Conservation (phyloP, 441 rosid genomes). For the Jatropha podagrica region DNA sequence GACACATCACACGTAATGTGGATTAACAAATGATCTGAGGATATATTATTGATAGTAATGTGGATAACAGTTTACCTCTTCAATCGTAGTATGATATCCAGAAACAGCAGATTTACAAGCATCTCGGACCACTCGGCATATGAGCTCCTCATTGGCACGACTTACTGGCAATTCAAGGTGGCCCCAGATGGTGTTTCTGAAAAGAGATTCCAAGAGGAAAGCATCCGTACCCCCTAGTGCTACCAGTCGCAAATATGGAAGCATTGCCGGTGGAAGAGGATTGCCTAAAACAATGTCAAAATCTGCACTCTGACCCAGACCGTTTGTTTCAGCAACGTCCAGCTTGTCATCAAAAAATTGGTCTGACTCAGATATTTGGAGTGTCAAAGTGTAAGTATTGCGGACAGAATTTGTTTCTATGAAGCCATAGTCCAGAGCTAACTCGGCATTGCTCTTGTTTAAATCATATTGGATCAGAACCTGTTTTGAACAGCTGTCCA, state of each 20-base stretch:
- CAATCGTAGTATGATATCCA: conserved; percentile 61
- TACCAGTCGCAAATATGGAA: conserved; percentile 73
- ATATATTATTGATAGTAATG: neutral
- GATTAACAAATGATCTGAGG: neutral
- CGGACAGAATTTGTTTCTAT: conserved; percentile 63
- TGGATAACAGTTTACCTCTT: conserved; percentile 55
- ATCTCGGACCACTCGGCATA: conserved; percentile 70
- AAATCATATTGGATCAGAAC: conserved; percentile 82
- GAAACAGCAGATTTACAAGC: conserved; percentile 91
- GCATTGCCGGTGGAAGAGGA: conserved; percentile 70
- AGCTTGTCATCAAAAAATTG: conserved; percentile 78
- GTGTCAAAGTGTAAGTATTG: conserved; percentile 67
- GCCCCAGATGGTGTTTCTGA: conserved; percentile 80
- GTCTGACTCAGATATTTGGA: conserved; percentile 69
- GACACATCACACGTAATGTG: neutral
- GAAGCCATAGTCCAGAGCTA: conserved; percentile 92
- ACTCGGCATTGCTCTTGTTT: conserved; percentile 83
- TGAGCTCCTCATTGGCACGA: conserved; percentile 75
- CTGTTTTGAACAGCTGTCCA: conserved; percentile 36
- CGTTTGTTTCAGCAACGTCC: conserved; percentile 80
- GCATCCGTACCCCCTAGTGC: conserved; percentile 87
- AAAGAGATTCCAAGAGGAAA: conserved; percentile 84
- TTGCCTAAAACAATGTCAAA: conserved; percentile 64
- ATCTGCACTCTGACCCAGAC: conserved; percentile 59
- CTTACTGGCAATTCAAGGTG: conserved; percentile 87